These are phyloP conservation scores for Parasarocladium wereldwijsianum DNA, from an alignment of 2,329 filamentous ascomycete genomes.

Conservation along the genomic window DNA sequence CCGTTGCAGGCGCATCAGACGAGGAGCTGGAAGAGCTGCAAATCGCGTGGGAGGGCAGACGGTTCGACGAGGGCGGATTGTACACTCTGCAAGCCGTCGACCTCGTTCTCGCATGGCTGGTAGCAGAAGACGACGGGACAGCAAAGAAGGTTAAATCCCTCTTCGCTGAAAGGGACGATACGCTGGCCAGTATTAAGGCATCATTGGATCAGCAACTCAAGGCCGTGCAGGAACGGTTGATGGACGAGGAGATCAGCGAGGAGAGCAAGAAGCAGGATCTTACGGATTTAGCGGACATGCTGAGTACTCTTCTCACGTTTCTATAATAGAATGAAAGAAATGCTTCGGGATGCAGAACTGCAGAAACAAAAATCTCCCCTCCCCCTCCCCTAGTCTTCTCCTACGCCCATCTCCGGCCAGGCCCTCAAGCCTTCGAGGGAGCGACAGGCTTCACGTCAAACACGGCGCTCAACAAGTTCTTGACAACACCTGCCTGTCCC, in stretches of 20 bases:
- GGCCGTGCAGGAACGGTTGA: too few species aligned
- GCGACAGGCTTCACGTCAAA: conserved; percentile 64
- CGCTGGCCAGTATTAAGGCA: conserved; percentile 42
- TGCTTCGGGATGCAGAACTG: conserved; percentile 1
- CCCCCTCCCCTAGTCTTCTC: conserved; percentile 2
- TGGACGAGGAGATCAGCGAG: conserved; percentile 35
- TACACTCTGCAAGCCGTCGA: conserved; percentile 76
- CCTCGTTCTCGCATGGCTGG: conserved; percentile 75
- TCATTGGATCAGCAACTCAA: conserved; percentile 47
- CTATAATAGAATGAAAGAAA: conserved; percentile 17
- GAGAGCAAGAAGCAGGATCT: conserved; percentile 45
- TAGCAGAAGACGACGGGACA: conserved; percentile 75
- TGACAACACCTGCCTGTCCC: conserved; percentile 64
- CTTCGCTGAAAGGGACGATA: conserved; percentile 54
- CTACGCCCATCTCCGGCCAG: background rate
- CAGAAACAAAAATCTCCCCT: conserved; percentile 3
- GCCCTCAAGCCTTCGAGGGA: conserved; percentile 17
- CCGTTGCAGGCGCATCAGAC: conserved; percentile 4
- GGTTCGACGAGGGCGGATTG: conserved; percentile 73
- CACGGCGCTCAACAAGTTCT: conserved; percentile 73
- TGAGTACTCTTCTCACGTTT: conserved; percentile 36
- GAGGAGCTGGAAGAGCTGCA: conserved; percentile 35
- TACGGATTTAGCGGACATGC: conserved; percentile 40
- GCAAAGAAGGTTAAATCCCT: conserved; percentile 46
- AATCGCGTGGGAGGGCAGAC: conserved; percentile 57